Base-by-base conservation (phyloP, 192 early-diverging fungal species). In the Coemansia sp. region DNA sequence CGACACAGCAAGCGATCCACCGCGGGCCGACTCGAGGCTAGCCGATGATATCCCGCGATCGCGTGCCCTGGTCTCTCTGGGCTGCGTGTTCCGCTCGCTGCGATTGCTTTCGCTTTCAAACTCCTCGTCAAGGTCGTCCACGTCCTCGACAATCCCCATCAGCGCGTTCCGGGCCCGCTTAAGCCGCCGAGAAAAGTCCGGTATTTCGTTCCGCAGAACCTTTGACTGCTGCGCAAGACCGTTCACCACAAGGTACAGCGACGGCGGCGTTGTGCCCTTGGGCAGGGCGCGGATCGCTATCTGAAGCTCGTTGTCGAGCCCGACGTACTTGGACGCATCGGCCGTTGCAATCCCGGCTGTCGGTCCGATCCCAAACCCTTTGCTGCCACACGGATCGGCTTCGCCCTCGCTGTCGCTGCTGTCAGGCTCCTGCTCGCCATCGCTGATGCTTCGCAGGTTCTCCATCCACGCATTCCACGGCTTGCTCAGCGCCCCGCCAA, bases 41-140 rank as follows among this genome's bases (percentile, higher is more conserved):
- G 77, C 77, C n/a, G 77, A 80, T 0, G 77, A 80, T 55, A 80
- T 38, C n/a, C 77, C 77, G 28, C 77, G 77, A 40, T 80, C 77
- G 29, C 77, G 77, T 22, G 33, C 53, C n/a, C 41, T 55, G 25
- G 62, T 31, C 13, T 33, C 23, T 3, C 3, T 37, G 11, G 47
- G 11, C 20, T 20, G 41, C 27, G 57, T 15, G 15, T 42, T 54
- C 10, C 36, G 22, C 28, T 60, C 42, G 29, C 57, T 42, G 61
- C 48, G 34, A 23, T 30, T 40, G 20, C 54, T 37, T 2, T 53
- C 55, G 64, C 55, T 53, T 54, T 80, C 77, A 20, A 80, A 62
- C 53, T 80, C 77, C 41, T 64, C 72, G 30, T 80, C 68, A 54
- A 80, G 62, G 17, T 70, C 72, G 34, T 74, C 68, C 6, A 57